Evolutionary conservation across 805 yeast genomes (phyloP), one percentile per base, ranked within the genome.

Genomic region (Candida succiphila): DNA sequence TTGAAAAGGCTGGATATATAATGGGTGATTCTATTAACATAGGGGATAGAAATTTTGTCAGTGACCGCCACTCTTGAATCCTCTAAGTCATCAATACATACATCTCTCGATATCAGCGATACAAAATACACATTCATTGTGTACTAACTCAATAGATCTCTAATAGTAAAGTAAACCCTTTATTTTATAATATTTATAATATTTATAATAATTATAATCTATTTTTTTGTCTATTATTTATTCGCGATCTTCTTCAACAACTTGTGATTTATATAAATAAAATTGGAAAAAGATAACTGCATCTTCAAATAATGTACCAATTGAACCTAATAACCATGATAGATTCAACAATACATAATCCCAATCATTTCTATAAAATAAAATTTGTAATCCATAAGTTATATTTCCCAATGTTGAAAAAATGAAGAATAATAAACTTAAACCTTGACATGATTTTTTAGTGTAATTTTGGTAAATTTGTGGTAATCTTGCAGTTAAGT

Each of bases 371-470:
- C 88, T 63, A 54, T 68, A 81, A 41, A 77, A 62, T 37, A 83
- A 55, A 35, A 82, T 81, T 50, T 81, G 87, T 31, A 75, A 70
- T 17, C 87, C 83, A 46, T 79, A 83, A 4, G 89, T 77, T 40
- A 81, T 48, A 52, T 82, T 82, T 15, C 92, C 94, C 45, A 80
- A 59, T 8, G 81, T 70, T 21, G 88, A 78, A 41, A 81, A 75
- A 42, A 82, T 55, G 59, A 82, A 81, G 56, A 82, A 83, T 33
- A 85, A 69, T 40, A 89, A 71, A 36, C 95, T 80, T 45, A 92
- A 78, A 2, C 97, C 97, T 36, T 74, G 69, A 35, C 87, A 87
- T 4, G 95, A 81, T 47, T 78, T 75, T 42, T 95, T 72, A 30
- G 63, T 63, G 52, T 77, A 72, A 58, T 89, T 89, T 50, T 83